phyloP scores from a whole-genome alignment of 192 early-diverging fungal genomes.

The Coemansia guatemalensis region DNA sequence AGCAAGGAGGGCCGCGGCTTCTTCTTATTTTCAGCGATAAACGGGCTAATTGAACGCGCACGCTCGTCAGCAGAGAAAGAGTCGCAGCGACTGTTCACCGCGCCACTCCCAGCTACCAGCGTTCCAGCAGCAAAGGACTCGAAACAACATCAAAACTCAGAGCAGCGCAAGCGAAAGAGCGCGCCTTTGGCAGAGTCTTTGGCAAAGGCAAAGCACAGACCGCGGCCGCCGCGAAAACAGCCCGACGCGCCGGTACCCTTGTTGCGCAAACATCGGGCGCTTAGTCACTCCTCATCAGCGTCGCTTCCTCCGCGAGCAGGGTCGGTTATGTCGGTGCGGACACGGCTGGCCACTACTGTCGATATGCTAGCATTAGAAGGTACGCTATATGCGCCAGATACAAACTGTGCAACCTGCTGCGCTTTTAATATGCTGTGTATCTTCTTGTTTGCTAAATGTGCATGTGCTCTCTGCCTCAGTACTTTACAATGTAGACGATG shows the following conservation, averaged over 20 bases:
- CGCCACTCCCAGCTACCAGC: background rate
- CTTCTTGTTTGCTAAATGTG: too few species aligned
- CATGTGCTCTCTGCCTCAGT: too few species aligned
- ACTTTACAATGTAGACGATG: too few species aligned
- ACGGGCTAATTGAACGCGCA: constrained; percentile 44
- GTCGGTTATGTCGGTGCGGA: constrained; percentile 27
- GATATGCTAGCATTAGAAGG: constrained; percentile 21
- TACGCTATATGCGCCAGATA: too few species aligned
- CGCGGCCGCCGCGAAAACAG: constrained; percentile 14
- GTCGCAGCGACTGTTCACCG: constrained; percentile 35
- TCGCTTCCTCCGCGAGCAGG: constrained; percentile 5
- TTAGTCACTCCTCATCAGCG: background rate
- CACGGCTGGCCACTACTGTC: constrained; percentile 25
- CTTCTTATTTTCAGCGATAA: constrained; percentile 37
- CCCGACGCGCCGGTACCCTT: background rate
- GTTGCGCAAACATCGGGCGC: background rate
- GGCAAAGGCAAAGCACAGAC: constrained; percentile 4
- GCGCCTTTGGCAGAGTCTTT: background rate
- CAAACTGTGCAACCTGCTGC: too few species aligned
- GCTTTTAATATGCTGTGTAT: too few species aligned
- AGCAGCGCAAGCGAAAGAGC: constrained; percentile 2
- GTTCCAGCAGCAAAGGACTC: background rate
- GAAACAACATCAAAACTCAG: background rate
- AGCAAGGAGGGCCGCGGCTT: constrained; percentile 29
- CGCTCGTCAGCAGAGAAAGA: constrained; percentile 46